Evolutionary conservation across 345 rosid species (phyloP).

Genomic region (Durio zibethinus): DNA sequence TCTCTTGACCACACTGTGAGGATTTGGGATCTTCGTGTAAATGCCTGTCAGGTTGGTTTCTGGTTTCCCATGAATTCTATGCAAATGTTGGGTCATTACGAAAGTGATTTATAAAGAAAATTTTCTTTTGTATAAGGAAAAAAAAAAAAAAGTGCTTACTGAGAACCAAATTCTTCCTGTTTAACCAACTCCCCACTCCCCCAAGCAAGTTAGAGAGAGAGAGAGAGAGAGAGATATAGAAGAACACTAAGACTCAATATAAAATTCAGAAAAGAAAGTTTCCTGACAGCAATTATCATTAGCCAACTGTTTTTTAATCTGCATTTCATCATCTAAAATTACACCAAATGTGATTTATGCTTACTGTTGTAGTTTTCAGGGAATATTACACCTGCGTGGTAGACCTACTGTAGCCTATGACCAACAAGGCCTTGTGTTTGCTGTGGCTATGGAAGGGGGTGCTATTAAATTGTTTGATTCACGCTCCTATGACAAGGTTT

Average conservation of each 20-base stretch:
- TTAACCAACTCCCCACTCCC: neutral
- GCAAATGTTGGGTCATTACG: neutral
- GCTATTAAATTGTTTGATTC: slow-evolving; percentile 96
- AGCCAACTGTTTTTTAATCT: neutral
- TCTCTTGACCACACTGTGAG: slow-evolving; percentile 89
- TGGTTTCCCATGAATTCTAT: slow-evolving; percentile 6
- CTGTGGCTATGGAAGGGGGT: slow-evolving; percentile 99
- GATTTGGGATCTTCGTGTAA: slow-evolving; percentile 99
- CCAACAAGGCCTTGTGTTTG: slow-evolving; percentile 98
- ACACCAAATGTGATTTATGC: slow-evolving; percentile 46
- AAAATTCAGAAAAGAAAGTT: neutral
- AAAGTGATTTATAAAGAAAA: neutral
- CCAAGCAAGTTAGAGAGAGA: neutral
- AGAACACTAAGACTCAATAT: neutral
- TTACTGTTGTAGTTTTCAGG: slow-evolving; percentile 68
- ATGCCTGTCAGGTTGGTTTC: slow-evolving; percentile 92
- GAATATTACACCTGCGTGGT: slow-evolving; percentile 83
- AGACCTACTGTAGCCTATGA: slow-evolving; percentile 97
- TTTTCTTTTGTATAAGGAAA: neutral
- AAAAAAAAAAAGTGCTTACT: neutral
- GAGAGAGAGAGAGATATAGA: no score
- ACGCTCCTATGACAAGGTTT: slow-evolving; percentile 90
- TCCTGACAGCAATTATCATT: neutral
- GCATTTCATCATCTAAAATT: slow-evolving; percentile 9
- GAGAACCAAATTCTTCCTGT: neutral